These are phyloP conservation scores for Blastobotrys peoriensis DNA, from an alignment of 805 yeast genomes.

Conservation along the genomic window DNA sequence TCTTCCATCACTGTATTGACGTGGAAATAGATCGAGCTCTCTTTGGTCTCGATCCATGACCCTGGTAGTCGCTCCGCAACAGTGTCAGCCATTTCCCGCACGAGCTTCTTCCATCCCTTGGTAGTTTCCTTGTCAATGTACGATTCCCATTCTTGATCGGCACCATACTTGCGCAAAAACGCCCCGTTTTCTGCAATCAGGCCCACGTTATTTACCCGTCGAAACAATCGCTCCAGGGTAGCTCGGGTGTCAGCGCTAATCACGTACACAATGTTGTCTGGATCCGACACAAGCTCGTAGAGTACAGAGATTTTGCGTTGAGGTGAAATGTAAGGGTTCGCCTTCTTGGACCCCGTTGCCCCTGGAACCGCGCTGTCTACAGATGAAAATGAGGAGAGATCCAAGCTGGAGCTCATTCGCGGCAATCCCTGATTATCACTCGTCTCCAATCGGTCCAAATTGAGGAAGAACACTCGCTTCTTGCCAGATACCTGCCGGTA, in stretches of 20 bases:
- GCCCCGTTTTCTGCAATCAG: conserved; percentile 90
- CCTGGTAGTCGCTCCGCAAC: conserved; percentile 78
- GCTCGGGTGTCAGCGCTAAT: conserved; percentile 58
- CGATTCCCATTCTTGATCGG: conserved; percentile 49
- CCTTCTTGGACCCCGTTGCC: neutral
- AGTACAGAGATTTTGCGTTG: conserved; percentile 53
- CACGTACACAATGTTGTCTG: conserved; percentile 62
- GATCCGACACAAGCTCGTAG: conserved; percentile 51
- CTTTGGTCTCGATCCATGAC: conserved; percentile 63
- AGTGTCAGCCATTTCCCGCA: conserved; percentile 48
- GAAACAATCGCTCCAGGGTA: conserved; percentile 62
- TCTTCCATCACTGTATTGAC: conserved; percentile 55
- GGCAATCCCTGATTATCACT: neutral
- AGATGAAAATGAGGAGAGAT: neutral
- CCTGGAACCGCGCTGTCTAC: neutral
- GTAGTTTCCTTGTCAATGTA: conserved; percentile 42
- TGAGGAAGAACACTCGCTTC: conserved; percentile 46
- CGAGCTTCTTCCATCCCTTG: conserved; percentile 52
- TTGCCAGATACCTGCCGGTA: conserved; percentile 20
- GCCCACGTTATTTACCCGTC: conserved; percentile 65
- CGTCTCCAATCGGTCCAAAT: conserved; percentile 39
- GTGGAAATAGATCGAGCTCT: conserved; percentile 69
- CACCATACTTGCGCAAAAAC: conserved; percentile 42
- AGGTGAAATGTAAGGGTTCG: conserved; percentile 44
- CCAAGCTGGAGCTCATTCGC: neutral